Percentiles rank a stretch among this genome's conserved stretches.
phyloP scores from a whole-genome alignment of 176 grass and related monocot species.

The Zea mays region DNA sequence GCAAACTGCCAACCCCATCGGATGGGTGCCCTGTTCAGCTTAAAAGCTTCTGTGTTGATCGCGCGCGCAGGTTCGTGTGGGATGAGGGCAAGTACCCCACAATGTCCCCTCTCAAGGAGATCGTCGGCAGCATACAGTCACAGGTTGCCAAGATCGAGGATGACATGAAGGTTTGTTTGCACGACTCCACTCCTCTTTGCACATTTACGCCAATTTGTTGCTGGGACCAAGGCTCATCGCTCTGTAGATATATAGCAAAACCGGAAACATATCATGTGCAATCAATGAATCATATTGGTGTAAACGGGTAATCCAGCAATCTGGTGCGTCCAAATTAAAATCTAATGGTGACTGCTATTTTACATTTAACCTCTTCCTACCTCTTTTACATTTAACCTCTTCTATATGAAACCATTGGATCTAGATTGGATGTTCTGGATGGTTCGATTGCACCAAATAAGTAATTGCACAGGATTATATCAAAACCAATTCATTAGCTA shows the following conservation, averaged over 20 bases:
- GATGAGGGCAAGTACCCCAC: constrained; percentile 88
- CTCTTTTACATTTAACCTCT: too few relatives aligned
- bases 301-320: too few relatives aligned
- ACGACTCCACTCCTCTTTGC: neutral
- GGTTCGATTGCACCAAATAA: too few relatives aligned
- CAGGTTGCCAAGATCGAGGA: constrained; percentile 98
- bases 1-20: neutral
- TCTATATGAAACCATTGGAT: too few relatives aligned
- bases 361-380: too few relatives aligned
- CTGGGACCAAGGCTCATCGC: neutral
- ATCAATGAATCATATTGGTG: too few relatives aligned
- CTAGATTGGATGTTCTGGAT: too few relatives aligned
- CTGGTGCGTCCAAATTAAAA: too few relatives aligned
- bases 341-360: too few relatives aligned
- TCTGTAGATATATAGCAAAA: too few relatives aligned
- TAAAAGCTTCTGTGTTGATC: neutral
- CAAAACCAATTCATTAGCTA: neutral
- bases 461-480: too few relatives aligned
- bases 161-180: constrained; percentile 79
- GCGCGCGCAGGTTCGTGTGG: constrained; percentile 73
- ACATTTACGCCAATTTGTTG: neutral
- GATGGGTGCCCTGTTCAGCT: neutral
- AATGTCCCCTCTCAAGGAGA: constrained; percentile 85
- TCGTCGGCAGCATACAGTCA: constrained; percentile 64
- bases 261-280: too few relatives aligned